Evolutionary conservation across 352 stramenopile genomes (phyloP).

Genomic region (Phytophthora pseudosyringae): DNA sequence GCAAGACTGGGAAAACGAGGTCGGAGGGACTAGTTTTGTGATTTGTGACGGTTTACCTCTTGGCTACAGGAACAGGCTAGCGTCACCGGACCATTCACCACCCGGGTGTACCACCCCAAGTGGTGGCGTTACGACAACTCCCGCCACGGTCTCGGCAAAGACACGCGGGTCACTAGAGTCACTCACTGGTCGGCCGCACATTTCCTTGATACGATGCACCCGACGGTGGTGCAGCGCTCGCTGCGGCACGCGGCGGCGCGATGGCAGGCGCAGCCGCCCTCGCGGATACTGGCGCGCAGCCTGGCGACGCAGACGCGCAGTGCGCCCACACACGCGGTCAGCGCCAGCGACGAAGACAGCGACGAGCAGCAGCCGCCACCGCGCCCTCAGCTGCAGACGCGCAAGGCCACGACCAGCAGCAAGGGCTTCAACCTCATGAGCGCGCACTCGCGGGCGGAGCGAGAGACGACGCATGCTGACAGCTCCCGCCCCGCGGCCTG

Average conservation of each 20-base stretch:
- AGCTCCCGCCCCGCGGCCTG: neutral
- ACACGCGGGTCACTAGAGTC: constrained; percentile 7
- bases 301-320: constrained; percentile 7
- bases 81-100: too few species aligned
- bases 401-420: constrained; percentile 25
- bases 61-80: constrained; percentile 1
- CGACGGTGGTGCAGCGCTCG: constrained; percentile 26
- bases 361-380: neutral
- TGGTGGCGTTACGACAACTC: too few species aligned
- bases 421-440: constrained; percentile 35
- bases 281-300: constrained; percentile 9
- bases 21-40: constrained; percentile 1
- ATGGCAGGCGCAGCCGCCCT: constrained; percentile 4
- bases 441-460: neutral
- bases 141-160: constrained; percentile 5
- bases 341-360: neutral
- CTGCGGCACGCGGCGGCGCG: constrained; percentile 21
- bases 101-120: constrained; percentile 3
- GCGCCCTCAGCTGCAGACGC: neutral
- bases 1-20: neutral
- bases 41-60: neutral
- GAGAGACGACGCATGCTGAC: neutral
- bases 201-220: constrained; percentile 28
- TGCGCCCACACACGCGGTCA: constrained; percentile 4
- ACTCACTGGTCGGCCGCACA: constrained; percentile 20